Evolutionary conservation across 805 yeast genomes (phyloP).

Genomic region (Metschnikowia baotianmanensis): DNA sequence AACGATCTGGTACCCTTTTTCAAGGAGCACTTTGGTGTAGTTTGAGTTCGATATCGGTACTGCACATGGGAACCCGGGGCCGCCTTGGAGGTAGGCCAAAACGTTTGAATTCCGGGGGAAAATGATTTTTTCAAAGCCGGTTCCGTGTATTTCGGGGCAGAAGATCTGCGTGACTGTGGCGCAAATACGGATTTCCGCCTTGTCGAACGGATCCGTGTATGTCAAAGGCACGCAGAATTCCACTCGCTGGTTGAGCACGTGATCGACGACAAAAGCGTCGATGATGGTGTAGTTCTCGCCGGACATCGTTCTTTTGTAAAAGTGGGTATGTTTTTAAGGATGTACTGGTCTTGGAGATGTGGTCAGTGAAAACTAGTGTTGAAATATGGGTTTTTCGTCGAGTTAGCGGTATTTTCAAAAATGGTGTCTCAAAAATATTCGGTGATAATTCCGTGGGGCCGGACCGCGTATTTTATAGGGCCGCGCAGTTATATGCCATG

Average conservation of each 20-base stretch:
- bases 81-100: conserved; percentile 49
- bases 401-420: too few relatives aligned
- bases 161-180: conserved; percentile 35
- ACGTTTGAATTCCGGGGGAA: conserved; percentile 35
- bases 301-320: not conserved
- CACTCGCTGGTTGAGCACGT: conserved; percentile 19
- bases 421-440: too few relatives aligned
- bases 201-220: conserved; percentile 15
- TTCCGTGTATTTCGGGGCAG: conserved; percentile 20
- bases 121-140: conserved; percentile 7
- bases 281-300: conserved; percentile 8
- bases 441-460: too few relatives aligned
- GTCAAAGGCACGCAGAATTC: conserved; percentile 24
- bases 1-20: conserved; percentile 43
- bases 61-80: conserved; percentile 50
- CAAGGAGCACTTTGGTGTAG: conserved; percentile 36
- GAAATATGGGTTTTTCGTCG: too few relatives aligned
- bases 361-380: too few relatives aligned
- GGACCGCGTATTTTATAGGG: too few relatives aligned
- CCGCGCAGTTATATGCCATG: too few relatives aligned
- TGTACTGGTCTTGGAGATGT: not conserved
- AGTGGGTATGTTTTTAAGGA: not conserved
- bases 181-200: conserved; percentile 21
- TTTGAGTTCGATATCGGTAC: conserved; percentile 38
- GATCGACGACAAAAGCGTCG: conserved; percentile 19